phyloP scores from a whole-genome alignment of 148 eudicot genomes.

The Fagopyrum homotropicum region DNA sequence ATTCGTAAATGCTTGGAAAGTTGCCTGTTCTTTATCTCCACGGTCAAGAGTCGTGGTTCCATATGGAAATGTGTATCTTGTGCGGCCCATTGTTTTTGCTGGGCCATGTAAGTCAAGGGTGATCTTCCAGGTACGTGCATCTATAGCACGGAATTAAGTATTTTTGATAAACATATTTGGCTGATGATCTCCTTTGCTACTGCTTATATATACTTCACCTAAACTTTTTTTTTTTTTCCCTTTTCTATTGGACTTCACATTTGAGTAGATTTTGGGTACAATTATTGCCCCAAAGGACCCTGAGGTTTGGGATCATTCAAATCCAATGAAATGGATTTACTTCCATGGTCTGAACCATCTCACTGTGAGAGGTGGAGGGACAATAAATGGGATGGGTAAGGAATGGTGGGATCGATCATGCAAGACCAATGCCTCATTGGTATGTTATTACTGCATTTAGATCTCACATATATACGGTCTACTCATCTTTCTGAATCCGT shows the following conservation, averaged over 20 bases:
- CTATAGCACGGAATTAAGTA: not conserved
- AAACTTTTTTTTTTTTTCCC: not conserved
- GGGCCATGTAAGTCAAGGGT: conserved; percentile 58
- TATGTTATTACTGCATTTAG: conserved; percentile 24
- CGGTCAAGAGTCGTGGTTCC: conserved; percentile 48
- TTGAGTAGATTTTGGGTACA: conserved; percentile 50
- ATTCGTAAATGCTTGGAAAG: conserved; percentile 59
- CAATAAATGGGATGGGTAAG: conserved; percentile 76
- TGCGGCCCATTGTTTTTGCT: conserved; percentile 52
- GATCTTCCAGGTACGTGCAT: conserved; percentile 43
- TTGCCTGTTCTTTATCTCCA: conserved; percentile 49
- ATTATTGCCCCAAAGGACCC: conserved; percentile 81
- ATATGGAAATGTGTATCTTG: conserved; percentile 36
- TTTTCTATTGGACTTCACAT: conserved; percentile 15
- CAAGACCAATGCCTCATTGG: conserved; percentile 63
- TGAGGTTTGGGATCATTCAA: conserved; percentile 51
- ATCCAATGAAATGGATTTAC: conserved; percentile 78
- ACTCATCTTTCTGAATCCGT: no score
- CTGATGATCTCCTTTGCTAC: not conserved
- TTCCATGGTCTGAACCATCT: conserved; percentile 63
- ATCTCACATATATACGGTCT: not conserved
- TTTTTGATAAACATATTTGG: not conserved
- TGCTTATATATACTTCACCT: not conserved
- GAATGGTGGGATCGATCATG: conserved; percentile 95
- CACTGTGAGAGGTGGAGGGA: conserved; percentile 71